Evolutionary conservation across 257 asterid species (phyloP).

Genomic region (Plantago elongata): DNA sequence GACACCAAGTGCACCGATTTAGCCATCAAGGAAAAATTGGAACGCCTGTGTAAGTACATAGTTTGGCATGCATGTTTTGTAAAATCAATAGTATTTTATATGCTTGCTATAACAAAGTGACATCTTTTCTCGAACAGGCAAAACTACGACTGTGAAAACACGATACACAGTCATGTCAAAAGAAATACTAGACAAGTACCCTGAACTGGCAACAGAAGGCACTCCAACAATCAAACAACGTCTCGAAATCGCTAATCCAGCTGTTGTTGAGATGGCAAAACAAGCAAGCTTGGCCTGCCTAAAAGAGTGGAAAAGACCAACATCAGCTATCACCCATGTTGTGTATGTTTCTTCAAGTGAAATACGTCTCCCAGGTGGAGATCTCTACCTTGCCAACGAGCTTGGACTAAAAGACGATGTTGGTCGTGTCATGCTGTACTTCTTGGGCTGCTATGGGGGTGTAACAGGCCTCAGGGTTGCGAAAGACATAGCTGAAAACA

Average conservation of each 20-base stretch:
- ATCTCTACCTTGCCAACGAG: slow-evolving; percentile 64
- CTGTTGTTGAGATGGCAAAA: slow-evolving; percentile 71
- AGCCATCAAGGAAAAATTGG: slow-evolving; percentile 71
- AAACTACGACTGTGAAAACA: slow-evolving; percentile 86
- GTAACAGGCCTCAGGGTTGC: slow-evolving; percentile 90
- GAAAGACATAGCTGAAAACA: slow-evolving; percentile 90
- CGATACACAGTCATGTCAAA: slow-evolving; percentile 81
- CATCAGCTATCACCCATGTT: slow-evolving; percentile 68
- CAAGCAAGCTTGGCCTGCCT: slow-evolving; percentile 74
- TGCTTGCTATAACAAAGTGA: no score
- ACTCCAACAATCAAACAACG: slow-evolving; percentile 75
- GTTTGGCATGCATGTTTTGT: not conserved
- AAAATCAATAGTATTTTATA: no score
- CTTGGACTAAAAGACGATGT: slow-evolving; percentile 64
- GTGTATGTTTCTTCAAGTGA: slow-evolving; percentile 92
- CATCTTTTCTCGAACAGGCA: slow-evolving; percentile 39
- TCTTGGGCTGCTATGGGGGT: slow-evolving; percentile 92
- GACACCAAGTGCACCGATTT: slow-evolving; percentile 73
- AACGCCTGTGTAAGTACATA: slow-evolving; percentile 63
- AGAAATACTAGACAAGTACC: slow-evolving; percentile 66
- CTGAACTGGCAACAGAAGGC: slow-evolving; percentile 83
- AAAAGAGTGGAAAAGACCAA: slow-evolving; percentile 61
- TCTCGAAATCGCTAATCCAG: slow-evolving; percentile 77
- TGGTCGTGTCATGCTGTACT: slow-evolving; percentile 79
- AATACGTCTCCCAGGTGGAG: slow-evolving; percentile 93